These are phyloP conservation scores for Litchi chinensis DNA, from an alignment of 345 rosid genomes.

Conservation along the genomic window DNA sequence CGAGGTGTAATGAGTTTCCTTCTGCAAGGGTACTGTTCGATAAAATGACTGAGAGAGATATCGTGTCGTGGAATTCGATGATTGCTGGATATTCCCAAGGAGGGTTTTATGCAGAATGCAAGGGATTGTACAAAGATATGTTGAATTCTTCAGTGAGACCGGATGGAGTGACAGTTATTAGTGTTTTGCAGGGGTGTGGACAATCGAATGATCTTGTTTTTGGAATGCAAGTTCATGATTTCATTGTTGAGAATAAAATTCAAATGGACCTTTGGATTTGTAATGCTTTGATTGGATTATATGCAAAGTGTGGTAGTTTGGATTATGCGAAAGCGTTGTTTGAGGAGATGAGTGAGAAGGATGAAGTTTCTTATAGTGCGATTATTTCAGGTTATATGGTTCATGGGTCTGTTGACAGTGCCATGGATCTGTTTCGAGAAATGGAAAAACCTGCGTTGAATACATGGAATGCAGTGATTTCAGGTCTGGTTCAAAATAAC, in stretches of 20 bases:
- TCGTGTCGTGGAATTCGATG: constrained; percentile 88
- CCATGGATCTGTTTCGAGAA: constrained; percentile 52
- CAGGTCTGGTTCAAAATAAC: constrained; percentile 81
- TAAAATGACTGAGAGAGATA: constrained; percentile 60
- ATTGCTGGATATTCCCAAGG: constrained; percentile 78
- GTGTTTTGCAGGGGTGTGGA: constrained; percentile 79
- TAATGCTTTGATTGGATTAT: constrained; percentile 74
- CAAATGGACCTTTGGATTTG: constrained; percentile 55
- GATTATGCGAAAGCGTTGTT: constrained; percentile 73
- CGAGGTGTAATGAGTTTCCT: constrained; percentile 47
- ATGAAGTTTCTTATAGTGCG: constrained; percentile 66
- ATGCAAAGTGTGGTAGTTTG: constrained; percentile 81
- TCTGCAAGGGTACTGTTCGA: constrained; percentile 67
- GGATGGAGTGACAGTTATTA: constrained; percentile 57
- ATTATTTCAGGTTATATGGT: constrained; percentile 70
- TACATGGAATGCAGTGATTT: constrained; percentile 77
- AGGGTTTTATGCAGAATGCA: constrained; percentile 67
- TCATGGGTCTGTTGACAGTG: constrained; percentile 69
- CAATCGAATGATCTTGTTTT: constrained; percentile 67
- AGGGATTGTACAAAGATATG: constrained; percentile 64
- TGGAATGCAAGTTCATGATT: constrained; percentile 72
- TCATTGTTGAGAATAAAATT: constrained; percentile 42
- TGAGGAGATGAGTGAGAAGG: constrained; percentile 65
- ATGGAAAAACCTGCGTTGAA: constrained; percentile 52
- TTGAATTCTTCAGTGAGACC: constrained; percentile 48